phyloP scores from a whole-genome alignment of 2,329 filamentous ascomycete species.

The Eutypa lata region DNA sequence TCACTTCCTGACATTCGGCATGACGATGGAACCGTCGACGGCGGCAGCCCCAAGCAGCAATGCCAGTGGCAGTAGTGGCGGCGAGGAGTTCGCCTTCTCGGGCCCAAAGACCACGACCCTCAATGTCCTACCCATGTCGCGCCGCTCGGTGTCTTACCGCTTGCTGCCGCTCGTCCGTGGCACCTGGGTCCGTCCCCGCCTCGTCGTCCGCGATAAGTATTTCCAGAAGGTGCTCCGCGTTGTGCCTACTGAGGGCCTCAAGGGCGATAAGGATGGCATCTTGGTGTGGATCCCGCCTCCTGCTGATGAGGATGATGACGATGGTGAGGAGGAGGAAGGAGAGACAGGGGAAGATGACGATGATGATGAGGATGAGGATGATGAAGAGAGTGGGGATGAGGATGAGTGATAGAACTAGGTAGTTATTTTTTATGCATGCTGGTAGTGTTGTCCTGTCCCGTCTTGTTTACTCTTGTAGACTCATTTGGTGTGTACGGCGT shows the following conservation, averaged over 20 bases:
- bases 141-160: conserved; percentile 70
- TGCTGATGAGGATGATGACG: conserved; percentile 28
- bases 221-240: conserved; percentile 88
- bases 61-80: conserved; percentile 55
- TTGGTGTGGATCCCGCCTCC: conserved; percentile 57
- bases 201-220: conserved; percentile 83
- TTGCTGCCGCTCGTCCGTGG: conserved; percentile 66
- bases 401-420: no score
- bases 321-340: conserved; percentile 9
- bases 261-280: conserved; percentile 61
- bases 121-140: conserved; percentile 78
- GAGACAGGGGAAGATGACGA: not conserved
- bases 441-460: no score
- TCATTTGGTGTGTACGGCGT: no score
- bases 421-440: no score
- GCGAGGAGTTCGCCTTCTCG: conserved; percentile 88
- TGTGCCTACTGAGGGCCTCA: conserved; percentile 72
- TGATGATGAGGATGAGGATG: not conserved
- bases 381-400: not conserved
- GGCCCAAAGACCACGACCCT: conserved; percentile 78
- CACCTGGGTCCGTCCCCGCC: conserved; percentile 66
- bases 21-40: conserved; percentile 74
- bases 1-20: conserved; percentile 90
- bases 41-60: not conserved
- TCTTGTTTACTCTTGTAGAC: no score